These are phyloP conservation scores for Tolypocladium amazonense DNA, from an alignment of 2,329 filamentous ascomycete genomes.

Conservation along the genomic window DNA sequence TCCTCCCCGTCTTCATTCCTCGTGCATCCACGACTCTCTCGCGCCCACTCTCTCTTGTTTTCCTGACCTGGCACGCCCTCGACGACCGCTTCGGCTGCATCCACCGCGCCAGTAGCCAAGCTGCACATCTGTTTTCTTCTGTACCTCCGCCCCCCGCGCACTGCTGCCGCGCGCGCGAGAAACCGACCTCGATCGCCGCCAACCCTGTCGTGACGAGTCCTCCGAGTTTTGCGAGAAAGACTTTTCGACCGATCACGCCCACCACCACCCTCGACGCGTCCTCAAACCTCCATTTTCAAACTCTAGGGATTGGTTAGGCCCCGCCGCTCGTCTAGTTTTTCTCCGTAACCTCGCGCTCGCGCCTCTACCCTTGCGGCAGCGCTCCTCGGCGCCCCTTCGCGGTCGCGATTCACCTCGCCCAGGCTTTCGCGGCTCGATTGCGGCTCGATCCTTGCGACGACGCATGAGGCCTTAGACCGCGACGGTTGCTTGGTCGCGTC, in stretches of 20 bases:
- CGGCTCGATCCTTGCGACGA: conserved; percentile 3
- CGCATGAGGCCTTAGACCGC: conserved; percentile 9
- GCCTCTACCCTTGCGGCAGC: conserved; percentile 1
- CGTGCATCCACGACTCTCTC: conserved; percentile 21
- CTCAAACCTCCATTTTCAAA: conserved; percentile 6
- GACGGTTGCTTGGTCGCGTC: conserved; percentile 8
- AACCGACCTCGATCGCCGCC: conserved; percentile 11
- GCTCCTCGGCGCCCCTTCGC: neutral
- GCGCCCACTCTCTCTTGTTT: conserved; percentile 7
- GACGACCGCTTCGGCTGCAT: conserved; percentile 5
- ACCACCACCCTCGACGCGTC: conserved; percentile 12
- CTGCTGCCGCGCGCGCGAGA: conserved; percentile 13
- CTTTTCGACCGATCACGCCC: conserved; percentile 13
- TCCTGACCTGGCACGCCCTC: conserved; percentile 9
- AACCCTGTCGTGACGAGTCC: conserved; percentile 13
- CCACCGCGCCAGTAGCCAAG: neutral
- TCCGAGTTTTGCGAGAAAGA: conserved; percentile 20
- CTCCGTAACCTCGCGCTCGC: neutral
- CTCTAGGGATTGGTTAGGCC: conserved; percentile 3
- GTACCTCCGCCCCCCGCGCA: conserved; percentile 3
- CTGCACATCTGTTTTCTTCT: conserved; percentile 9
- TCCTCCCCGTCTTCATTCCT: conserved; percentile 22
- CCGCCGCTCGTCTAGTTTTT: conserved; percentile 2
- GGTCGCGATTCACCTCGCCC: neutral
- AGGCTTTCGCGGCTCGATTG: neutral